Evolutionary conservation across 306 rosid species (phyloP), one percentile per base, ranked within the genome.

Genomic region (Ceratonia siliqua): DNA sequence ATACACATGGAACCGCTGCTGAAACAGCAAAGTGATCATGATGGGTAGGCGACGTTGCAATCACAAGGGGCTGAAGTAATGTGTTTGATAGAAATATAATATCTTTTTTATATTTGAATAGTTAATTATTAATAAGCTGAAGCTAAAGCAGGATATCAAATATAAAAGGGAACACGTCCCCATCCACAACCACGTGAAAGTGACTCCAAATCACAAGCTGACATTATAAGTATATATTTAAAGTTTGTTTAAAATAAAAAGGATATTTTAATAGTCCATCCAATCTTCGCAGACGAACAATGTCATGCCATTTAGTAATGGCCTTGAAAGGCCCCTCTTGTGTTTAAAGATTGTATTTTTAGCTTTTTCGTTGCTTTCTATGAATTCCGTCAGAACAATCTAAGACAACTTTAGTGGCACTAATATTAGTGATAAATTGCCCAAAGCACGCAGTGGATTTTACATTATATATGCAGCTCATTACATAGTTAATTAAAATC

Each of bases 171-270:
- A 72, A 77, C 63, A 39, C 36, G 81, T 70, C 82, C 46, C 80
- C 81, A 81, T 64, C 85, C 64, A 48, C 82, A 66, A 11, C 88
- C 91, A 79, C 86, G 86, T 82, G 93, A 87, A 35, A 13, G 48
- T 25, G 82, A 81, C 82, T 50, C 77, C 77, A 65, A 61, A 77
- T 76, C 82, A 65, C 66, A 48, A 36, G 13, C 22, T 68, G 63
- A 72, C 57, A 69, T 63, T 43, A 30, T 21, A 48, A 25, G 22
- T 57, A 28, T 63, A 48, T 72, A 36, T 35, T 9, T 62, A 18
- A 17, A 61, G 14, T 77, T 66, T 14, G 28, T 38, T 58, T 30
- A 4, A 1, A 61, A 15, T 8, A 33, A 33, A 68, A 42, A n/a
- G 3, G 9, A 54, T 10, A 17, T 76, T 57, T 67, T 43, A 59